Evolutionary conservation across 73 alveolate genomes (phyloP).

Genomic region (Tetrahymena thermophila): DNA sequence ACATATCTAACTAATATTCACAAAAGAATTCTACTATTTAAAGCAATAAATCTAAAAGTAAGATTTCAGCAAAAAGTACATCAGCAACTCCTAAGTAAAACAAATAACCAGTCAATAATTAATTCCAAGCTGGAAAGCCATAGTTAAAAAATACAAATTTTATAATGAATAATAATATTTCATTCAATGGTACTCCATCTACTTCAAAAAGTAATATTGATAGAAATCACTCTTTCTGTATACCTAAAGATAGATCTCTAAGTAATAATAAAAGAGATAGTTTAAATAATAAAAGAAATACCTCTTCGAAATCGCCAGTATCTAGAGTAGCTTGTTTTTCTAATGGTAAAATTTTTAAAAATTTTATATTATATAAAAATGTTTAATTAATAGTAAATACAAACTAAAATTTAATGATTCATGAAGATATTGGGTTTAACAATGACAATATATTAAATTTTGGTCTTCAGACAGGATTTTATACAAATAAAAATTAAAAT

Average conservation of each 20-base stretch:
- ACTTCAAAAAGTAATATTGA: neutral
- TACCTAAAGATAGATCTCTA: neutral
- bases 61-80: neutral
- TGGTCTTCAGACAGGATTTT: neutral
- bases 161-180: neutral
- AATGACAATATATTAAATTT: neutral
- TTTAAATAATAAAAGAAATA: neutral
- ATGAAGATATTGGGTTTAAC: neutral
- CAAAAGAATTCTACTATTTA: neutral
- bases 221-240: neutral
- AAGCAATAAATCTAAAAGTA: neutral
- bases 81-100: neutral
- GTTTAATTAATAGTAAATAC: neutral
- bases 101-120: neutral
- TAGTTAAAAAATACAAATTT: neutral
- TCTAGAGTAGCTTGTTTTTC: neutral
- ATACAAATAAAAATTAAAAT: neutral
- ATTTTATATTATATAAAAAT: neutral
- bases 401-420: neutral
- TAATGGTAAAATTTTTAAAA: neutral
- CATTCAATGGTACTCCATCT: neutral
- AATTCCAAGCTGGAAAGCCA: neutral
- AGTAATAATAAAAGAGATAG: neutral
- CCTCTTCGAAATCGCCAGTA: neutral
- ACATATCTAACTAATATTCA: neutral